Percentiles rank a stretch among this genome's conserved stretches.
phyloP scores from a whole-genome alignment of 2,329 filamentous ascomycete genomes.

The Bertia moriformis region DNA sequence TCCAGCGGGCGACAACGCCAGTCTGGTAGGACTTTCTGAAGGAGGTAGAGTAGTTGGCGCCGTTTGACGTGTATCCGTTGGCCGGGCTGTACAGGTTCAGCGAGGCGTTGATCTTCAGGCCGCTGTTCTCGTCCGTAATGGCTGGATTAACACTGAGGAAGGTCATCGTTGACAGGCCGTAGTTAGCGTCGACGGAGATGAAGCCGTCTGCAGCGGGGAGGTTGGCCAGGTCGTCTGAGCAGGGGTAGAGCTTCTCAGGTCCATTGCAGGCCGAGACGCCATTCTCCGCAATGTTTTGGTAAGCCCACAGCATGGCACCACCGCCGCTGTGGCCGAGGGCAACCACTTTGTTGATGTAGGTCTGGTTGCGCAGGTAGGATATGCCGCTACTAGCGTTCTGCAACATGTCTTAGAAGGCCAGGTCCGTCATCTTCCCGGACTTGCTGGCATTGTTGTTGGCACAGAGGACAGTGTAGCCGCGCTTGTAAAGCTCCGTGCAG shows the following conservation, averaged over 20 bases:
- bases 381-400: constrained; percentile 4
- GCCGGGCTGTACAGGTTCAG: constrained; percentile 4
- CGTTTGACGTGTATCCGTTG: constrained; percentile 5
- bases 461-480: constrained; percentile 7
- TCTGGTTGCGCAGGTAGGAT: constrained; percentile 5
- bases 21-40: constrained; percentile 4
- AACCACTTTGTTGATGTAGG: constrained; percentile 2
- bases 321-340: constrained; percentile 4
- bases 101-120: constrained; percentile 3
- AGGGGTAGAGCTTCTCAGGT: constrained; percentile 7
- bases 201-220: constrained; percentile 6
- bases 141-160: constrained; percentile 6
- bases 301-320: constrained; percentile 7
- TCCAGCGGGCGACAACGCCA: constrained; percentile 5
- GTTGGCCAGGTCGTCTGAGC: constrained; percentile 4
- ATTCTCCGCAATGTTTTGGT: constrained; percentile 9
- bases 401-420: constrained; percentile 7
- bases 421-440: constrained; percentile 5
- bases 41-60: constrained; percentile 5
- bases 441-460: constrained; percentile 7
- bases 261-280: constrained; percentile 6
- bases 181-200: constrained; percentile 6
- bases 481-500: constrained; percentile 5
- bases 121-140: constrained; percentile 5
- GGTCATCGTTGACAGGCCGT: constrained; percentile 7